Percentiles rank a stretch among this genome's conserved stretches.
phyloP scores from a whole-genome alignment of 257 asterid genomes.

The Euphrasia confusa region DNA sequence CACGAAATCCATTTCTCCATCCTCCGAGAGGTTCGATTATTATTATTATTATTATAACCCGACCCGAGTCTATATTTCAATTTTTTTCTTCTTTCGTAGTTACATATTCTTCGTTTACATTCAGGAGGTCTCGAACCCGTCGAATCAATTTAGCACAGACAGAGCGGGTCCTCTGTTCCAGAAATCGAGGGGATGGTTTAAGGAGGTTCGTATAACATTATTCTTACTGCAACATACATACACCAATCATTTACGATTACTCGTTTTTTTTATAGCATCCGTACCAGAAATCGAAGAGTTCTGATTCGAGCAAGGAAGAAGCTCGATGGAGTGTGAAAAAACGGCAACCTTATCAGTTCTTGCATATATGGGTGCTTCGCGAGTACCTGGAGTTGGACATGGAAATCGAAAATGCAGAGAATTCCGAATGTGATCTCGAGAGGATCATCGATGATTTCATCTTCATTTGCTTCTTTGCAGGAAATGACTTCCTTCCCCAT shows the following conservation, averaged over 20 bases:
- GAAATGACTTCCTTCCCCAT: conserved; percentile 67
- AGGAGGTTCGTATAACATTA: background rate
- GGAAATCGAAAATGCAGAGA: conserved; percentile 28
- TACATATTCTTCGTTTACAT: no score
- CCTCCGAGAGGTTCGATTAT: conserved; percentile 51
- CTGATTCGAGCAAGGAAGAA: background rate
- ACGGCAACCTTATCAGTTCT: conserved; percentile 24
- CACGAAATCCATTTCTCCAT: conserved; percentile 62
- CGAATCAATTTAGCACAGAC: background rate
- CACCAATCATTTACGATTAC: no score
- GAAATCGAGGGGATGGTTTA: background rate
- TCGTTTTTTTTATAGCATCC: background rate
- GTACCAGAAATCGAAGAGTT: background rate
- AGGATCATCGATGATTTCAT: conserved; percentile 56
- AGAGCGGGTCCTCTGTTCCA: background rate
- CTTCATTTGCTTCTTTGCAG: conserved; percentile 57
- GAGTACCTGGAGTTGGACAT: conserved; percentile 53
- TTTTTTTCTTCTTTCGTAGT: no score
- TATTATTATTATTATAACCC: no score
- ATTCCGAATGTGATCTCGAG: conserved; percentile 36
- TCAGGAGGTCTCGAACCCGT: background rate
- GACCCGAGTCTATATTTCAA: no score
- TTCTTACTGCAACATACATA: no score
- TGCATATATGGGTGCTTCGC: conserved; percentile 46
- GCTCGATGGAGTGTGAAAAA: background rate